These are phyloP conservation scores for Citrus unshiu DNA, from an alignment of 345 rosid species.

Conservation along the genomic window DNA sequence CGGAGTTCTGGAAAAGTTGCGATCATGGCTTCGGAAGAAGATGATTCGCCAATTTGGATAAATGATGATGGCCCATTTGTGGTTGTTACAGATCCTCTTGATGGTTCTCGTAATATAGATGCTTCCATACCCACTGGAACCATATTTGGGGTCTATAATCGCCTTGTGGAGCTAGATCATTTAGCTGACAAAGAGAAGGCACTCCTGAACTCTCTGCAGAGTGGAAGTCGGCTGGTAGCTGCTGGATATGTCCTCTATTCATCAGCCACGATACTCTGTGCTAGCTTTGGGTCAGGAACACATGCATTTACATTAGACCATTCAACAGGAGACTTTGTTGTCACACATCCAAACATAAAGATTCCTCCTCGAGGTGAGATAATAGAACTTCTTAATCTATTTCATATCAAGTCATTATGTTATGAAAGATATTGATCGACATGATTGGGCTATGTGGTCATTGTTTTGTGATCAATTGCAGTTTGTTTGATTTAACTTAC, in stretches of 20 bases:
- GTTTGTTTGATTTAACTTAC: neutral
- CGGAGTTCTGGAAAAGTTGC: constrained; percentile 82
- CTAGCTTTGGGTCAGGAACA: constrained; percentile 87
- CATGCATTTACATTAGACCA: constrained; percentile 89
- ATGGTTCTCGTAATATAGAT: constrained; percentile 89
- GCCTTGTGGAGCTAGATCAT: constrained; percentile 74
- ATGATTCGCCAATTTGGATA: constrained; percentile 72
- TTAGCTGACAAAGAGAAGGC: constrained; percentile 71
- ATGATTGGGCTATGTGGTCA: neutral
- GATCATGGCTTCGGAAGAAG: constrained; percentile 95
- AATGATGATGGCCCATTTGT: constrained; percentile 67
- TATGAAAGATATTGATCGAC: neutral
- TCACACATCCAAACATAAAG: constrained; percentile 68
- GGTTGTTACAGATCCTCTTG: constrained; percentile 89
- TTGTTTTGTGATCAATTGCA: neutral
- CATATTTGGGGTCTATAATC: constrained; percentile 71
- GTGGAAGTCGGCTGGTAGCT: constrained; percentile 74
- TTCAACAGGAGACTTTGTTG: constrained; percentile 82
- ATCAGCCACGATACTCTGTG: constrained; percentile 80
- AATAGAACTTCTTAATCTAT: neutral
- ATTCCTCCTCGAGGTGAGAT: constrained; percentile 79
- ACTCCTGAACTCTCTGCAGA: constrained; percentile 67
- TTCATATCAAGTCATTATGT: neutral
- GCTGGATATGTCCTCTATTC: constrained; percentile 89
- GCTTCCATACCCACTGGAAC: constrained; percentile 94